phyloP scores from a whole-genome alignment of 768 basidiomycete species.

The Termitomyces sp. region DNA sequence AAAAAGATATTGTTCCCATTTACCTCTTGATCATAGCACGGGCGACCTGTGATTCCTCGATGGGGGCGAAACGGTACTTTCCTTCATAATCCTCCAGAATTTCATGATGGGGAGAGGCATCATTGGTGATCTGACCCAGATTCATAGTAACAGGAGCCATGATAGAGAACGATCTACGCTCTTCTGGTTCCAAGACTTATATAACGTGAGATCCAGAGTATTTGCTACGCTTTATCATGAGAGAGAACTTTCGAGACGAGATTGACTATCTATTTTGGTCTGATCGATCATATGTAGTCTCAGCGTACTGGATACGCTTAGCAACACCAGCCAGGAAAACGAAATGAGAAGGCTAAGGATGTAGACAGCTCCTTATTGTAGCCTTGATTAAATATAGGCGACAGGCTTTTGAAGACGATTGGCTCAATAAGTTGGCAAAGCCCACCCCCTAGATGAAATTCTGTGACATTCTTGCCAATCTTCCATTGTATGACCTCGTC shows the following conservation, averaged over 20 bases:
- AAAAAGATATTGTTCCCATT: not conserved
- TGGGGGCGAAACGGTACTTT: constrained; percentile 63
- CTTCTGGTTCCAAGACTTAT: not conserved
- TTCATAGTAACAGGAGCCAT: constrained; percentile 11
- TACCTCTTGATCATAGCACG: constrained; percentile 76
- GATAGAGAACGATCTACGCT: not conserved
- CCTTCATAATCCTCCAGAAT: constrained; percentile 54
- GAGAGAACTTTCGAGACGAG: not conserved
- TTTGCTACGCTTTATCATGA: not conserved
- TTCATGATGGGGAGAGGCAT: constrained; percentile 24
- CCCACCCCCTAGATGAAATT: not conserved
- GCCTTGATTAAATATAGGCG: not conserved
- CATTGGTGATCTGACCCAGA: constrained; percentile 1
- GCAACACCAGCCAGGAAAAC: not conserved
- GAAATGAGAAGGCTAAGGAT: not conserved
- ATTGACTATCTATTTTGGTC: not conserved
- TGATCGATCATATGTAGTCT: not conserved
- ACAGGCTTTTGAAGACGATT: not conserved
- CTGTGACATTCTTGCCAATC: not conserved
- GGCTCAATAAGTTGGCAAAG: not conserved
- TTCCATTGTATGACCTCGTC: not conserved
- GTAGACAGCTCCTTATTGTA: not conserved
- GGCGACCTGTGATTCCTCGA: constrained; percentile 71
- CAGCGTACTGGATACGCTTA: not conserved
- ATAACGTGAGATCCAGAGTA: not conserved